Conservation (phyloP, 805 yeast genomes). For the Lipomyces sp. region DNA sequence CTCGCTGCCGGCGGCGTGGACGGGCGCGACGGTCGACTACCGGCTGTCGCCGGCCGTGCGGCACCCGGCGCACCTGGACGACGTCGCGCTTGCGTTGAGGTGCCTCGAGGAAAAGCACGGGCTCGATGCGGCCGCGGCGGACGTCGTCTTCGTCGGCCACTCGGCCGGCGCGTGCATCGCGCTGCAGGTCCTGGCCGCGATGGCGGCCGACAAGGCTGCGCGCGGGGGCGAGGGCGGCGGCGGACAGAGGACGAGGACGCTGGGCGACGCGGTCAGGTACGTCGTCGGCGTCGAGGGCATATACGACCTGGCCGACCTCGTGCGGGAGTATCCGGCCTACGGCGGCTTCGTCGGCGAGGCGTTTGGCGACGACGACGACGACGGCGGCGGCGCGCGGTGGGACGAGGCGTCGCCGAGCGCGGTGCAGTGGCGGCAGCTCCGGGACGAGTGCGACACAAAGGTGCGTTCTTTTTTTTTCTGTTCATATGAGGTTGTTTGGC, state of each 20-base stretch:
- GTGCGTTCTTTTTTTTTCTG: background rate
- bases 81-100: slow-evolving; percentile 47
- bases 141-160: slow-evolving; percentile 54
- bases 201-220: slow-evolving; percentile 5
- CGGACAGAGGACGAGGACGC: background rate
- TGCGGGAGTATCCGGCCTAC: slow-evolving; percentile 60
- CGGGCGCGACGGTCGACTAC: slow-evolving; percentile 30
- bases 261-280: background rate
- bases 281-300: slow-evolving; percentile 61
- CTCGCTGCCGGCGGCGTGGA: slow-evolving; percentile 13
- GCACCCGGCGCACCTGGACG: slow-evolving; percentile 58
- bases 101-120: slow-evolving; percentile 24
- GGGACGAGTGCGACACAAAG: background rate
- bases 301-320: slow-evolving; percentile 48
- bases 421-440: slow-evolving; percentile 4
- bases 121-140: background rate
- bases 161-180: slow-evolving; percentile 69
- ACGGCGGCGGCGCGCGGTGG: no score
- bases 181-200: slow-evolving; percentile 44
- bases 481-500: background rate
- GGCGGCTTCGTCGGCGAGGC: slow-evolving; percentile 54
- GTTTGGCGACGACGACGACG: slow-evolving; percentile 40
- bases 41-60: slow-evolving; percentile 38
- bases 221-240: background rate
- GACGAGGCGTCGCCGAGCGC: slow-evolving; percentile 17